Evolutionary conservation across 169 alveolate genomes (phyloP), one percentile per base, ranked within the genome.

Genomic region (Babesia bovis): DNA sequence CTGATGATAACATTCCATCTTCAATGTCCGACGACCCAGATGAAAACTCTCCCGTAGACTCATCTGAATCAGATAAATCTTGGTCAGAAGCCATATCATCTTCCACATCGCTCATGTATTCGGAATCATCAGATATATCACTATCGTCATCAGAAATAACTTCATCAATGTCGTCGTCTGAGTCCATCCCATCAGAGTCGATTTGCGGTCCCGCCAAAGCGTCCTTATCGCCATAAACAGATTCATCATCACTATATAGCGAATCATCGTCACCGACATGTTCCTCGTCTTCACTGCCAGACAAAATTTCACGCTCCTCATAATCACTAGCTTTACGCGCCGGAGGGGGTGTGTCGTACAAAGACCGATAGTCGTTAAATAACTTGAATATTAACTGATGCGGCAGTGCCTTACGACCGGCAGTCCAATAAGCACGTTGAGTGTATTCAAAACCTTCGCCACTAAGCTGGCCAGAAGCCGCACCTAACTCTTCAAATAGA

Each of bases 371-470:
- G 44, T 55, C 50, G 68, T 17, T 60, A 59, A 65, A 78, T 36
- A 40, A 75, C 65, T 78, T 55, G 56, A 68, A 78, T 15, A 74
- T 52, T n/a, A 28, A 30, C 53, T 78, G 83, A 63, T 78, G 77
- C 25, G 73, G 75, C 59, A 44, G 21, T 1, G 77, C 58, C 60
- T 52, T 41, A 21, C 58, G 55, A 47, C 53, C 45, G n/a, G 40
- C 66, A 19, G 38, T 66, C 87, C 87, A 78, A 38, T 78, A 78
- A 12, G 72, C 44, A 28, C 44, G 65, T 40, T 45, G 66, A 5
- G 87, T 68, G 65, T 78, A 78, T 12, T 21, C 72, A 26, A 53
- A 38, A 56, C 42, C 82, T 21, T 74, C 82, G 38, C 42, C 41
- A 70, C 55, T n/a, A 10, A 66, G 51, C 42, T 55, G 57, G 21